These are phyloP conservation scores for Catharanthus roseus DNA, from an alignment of 257 asterid species.

Conservation along the genomic window DNA sequence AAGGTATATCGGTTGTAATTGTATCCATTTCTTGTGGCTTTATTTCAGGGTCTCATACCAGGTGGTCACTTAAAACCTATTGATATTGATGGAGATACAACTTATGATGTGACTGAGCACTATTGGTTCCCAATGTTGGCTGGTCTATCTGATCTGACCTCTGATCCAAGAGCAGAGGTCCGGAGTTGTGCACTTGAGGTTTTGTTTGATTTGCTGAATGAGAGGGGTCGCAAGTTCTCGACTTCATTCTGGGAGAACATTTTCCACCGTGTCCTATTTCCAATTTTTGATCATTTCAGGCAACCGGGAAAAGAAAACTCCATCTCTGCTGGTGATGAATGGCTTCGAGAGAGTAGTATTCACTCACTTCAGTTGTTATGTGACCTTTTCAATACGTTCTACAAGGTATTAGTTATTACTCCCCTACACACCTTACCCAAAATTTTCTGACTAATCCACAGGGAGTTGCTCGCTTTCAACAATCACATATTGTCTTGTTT, in stretches of 20 bases:
- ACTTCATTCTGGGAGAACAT: constrained; percentile 93
- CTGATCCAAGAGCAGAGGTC: constrained; percentile 95
- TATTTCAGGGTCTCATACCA: constrained; percentile 80
- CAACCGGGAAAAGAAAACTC: constrained; percentile 74
- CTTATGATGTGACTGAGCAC: constrained; percentile 89
- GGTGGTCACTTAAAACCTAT: constrained; percentile 93
- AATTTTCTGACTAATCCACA: not conserved
- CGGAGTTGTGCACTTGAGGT: constrained; percentile 98
- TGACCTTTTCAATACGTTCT: constrained; percentile 93
- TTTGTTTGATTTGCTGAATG: constrained; percentile 91
- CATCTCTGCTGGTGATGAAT: constrained; percentile 56
- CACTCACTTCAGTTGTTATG: constrained; percentile 93
- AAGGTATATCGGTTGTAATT: not conserved
- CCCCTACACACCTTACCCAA: not conserved
- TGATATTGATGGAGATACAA: constrained; percentile 49
- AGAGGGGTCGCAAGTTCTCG: constrained; percentile 96
- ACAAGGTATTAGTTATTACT: constrained; percentile 68
- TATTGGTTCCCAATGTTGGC: constrained; percentile 99
- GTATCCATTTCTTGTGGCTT: not conserved
- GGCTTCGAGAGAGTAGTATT: constrained; percentile 83
- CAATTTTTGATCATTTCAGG: constrained; percentile 93
- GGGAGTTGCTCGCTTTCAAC: not conserved
- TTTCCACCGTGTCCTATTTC: constrained; percentile 85
- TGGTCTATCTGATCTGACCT: constrained; percentile 95
- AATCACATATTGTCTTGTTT: not conserved